A percentile compares a stretch with the other conserved stretches of the same genome.
Evolutionary conservation across 2,329 filamentous ascomycete genomes (phyloP).

Genomic region (Fusarium sp.): DNA sequence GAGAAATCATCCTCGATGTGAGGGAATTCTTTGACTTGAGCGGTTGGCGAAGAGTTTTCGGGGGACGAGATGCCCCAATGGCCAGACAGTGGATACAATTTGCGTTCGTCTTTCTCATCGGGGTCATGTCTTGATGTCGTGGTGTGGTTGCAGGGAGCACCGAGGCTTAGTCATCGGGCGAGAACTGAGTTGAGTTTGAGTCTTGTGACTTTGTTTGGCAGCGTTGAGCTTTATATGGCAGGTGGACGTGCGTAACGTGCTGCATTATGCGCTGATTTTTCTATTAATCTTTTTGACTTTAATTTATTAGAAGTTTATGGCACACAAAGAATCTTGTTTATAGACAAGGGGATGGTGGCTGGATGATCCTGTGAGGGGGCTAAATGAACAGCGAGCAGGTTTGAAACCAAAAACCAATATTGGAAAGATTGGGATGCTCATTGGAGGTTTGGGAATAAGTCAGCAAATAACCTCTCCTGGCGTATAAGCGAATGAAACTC

Average conservation of each 20-base stretch:
- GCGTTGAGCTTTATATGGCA: neutral
- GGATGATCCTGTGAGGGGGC: conserved; percentile 12
- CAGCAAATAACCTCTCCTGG: conserved; percentile 8
- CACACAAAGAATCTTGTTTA: neutral
- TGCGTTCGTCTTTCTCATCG: conserved; percentile 38
- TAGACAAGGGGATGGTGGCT: neutral
- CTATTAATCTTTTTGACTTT: neutral
- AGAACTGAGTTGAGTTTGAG: neutral
- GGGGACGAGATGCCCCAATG: conserved; percentile 43
- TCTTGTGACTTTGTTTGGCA: conserved; percentile 6
- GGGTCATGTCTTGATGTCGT: conserved; percentile 45
- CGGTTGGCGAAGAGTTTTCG: conserved; percentile 33
- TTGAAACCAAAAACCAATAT: conserved; percentile 27
- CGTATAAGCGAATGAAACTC: conserved; percentile 3
- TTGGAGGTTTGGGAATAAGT: conserved; percentile 17
- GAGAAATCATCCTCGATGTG: conserved; percentile 2
- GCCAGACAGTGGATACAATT: conserved; percentile 47
- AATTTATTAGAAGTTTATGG: neutral
- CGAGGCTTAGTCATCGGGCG: conserved; percentile 43
- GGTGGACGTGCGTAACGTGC: neutral
- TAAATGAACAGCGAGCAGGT: conserved; percentile 1
- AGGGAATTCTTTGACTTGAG: conserved; percentile 30
- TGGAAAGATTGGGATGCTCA: conserved; percentile 4
- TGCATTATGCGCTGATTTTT: neutral
- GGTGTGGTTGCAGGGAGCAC: conserved; percentile 42